Conservation (phyloP, 2,329 filamentous ascomycete species). For the Davidsoniella neocaledoniae region DNA sequence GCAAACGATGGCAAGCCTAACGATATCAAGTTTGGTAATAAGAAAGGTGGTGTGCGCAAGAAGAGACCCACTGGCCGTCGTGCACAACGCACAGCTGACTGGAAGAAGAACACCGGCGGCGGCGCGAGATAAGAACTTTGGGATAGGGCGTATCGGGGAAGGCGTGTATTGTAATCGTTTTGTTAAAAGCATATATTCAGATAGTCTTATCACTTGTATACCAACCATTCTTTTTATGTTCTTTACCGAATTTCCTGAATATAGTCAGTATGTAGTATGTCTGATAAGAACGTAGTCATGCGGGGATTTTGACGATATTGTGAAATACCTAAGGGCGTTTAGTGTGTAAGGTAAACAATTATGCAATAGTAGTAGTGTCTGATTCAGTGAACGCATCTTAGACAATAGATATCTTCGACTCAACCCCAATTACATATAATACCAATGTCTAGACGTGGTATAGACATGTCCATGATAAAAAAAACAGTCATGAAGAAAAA, state of each 20-base stretch:
- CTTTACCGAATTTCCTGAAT: no score
- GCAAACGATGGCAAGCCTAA: slow-evolving; percentile 46
- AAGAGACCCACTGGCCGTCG: slow-evolving; percentile 24
- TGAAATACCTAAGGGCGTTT: not conserved
- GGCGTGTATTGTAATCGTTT: no score
- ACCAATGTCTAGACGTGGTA: not conserved
- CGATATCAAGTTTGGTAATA: slow-evolving; percentile 43
- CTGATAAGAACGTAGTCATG: no score
- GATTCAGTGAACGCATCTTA: not conserved
- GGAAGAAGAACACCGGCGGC: slow-evolving; percentile 25
- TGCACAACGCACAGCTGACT: slow-evolving; percentile 25
- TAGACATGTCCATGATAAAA: slow-evolving; percentile 3
- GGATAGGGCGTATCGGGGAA: no score
- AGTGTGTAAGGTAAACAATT: not conserved
- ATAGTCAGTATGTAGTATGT: no score
- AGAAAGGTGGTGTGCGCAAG: slow-evolving; percentile 25
- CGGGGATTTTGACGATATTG: not conserved
- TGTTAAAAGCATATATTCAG: no score
- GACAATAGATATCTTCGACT: not conserved
- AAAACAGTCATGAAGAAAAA: not conserved
- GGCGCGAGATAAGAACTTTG: not conserved
- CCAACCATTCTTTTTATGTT: no score
- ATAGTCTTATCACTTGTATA: no score
- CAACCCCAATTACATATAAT: not conserved
- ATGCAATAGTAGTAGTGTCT: not conserved